phyloP scores from a whole-genome alignment of 805 yeast species.

The Ogataea parapolymorpha region DNA sequence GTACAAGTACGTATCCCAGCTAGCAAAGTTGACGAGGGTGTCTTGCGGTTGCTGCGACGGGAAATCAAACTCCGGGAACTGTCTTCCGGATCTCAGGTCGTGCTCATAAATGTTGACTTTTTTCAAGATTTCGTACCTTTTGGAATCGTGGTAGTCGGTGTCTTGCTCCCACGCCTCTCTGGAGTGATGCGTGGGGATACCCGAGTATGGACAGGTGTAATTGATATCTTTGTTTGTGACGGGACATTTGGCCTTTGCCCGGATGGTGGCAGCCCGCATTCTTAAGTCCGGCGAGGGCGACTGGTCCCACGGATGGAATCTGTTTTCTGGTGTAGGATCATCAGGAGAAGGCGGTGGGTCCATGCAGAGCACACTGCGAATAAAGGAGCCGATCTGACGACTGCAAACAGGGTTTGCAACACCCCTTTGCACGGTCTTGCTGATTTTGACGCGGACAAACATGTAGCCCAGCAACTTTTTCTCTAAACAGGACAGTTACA shows the following conservation, averaged over 20 bases:
- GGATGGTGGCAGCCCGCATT: slow-evolving; percentile 85
- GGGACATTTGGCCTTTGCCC: slow-evolving; percentile 87
- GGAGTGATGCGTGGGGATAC: slow-evolving; percentile 94
- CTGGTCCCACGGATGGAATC: slow-evolving; percentile 88
- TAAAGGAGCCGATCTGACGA: slow-evolving; percentile 29
- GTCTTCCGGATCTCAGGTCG: slow-evolving; percentile 89
- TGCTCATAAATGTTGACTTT: slow-evolving; percentile 92
- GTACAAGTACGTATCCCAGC: slow-evolving; percentile 92
- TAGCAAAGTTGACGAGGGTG: slow-evolving; percentile 67
- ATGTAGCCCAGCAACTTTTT: neutral
- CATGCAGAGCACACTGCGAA: slow-evolving; percentile 39
- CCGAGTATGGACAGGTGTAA: slow-evolving; percentile 88
- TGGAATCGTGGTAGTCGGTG: slow-evolving; percentile 60
- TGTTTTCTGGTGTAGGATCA: slow-evolving; percentile 66
- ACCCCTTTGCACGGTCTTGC: neutral
- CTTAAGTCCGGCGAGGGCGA: slow-evolving; percentile 87
- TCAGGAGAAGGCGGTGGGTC: slow-evolving; percentile 64
- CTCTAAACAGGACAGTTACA: neutral
- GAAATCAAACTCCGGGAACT: slow-evolving; percentile 93
- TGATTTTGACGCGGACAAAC: slow-evolving; percentile 4
- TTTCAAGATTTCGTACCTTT: slow-evolving; percentile 69
- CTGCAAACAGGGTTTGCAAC: neutral
- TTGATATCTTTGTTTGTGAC: slow-evolving; percentile 77
- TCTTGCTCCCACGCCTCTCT: slow-evolving; percentile 87
- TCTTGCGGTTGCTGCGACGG: slow-evolving; percentile 79